These are phyloP conservation scores for Spongiforma sp. DNA, from an alignment of 1,284 basidiomycete species.

Conservation along the genomic window DNA sequence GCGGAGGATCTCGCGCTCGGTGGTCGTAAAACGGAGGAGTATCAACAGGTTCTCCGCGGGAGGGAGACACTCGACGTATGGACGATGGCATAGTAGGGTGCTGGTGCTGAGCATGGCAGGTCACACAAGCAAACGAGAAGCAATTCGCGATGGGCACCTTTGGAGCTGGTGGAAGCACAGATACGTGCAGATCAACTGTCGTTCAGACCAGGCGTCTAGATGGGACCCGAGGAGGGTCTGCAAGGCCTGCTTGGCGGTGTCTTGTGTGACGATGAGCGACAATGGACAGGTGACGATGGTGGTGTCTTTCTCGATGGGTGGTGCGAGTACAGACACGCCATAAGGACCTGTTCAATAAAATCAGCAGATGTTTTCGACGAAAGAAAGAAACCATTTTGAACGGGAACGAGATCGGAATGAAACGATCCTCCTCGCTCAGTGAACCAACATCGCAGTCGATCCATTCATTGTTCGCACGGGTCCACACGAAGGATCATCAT, in stretches of 20 bases:
- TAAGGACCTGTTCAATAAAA: conserved; percentile 42
- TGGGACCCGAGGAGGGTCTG: conserved; percentile 41
- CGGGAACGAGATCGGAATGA: no score
- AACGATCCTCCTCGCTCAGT: no score
- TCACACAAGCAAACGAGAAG: conserved; percentile 30
- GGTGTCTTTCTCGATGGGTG: conserved; percentile 53
- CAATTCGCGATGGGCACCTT: conserved; percentile 28
- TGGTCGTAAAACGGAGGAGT: conserved; percentile 70
- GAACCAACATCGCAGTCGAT: no score
- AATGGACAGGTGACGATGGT: conserved; percentile 79
- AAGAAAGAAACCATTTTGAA: no score
- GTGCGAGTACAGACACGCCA: conserved; percentile 66
- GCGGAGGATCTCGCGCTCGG: conserved; percentile 68
- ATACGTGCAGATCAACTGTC: conserved; percentile 77
- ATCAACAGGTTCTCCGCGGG: conserved; percentile 62
- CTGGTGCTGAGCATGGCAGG: conserved; percentile 20
- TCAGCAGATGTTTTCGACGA: no score
- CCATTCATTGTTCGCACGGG: no score
- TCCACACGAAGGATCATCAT: no score
- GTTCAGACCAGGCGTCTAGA: conserved; percentile 60
- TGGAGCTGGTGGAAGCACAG: conserved; percentile 73
- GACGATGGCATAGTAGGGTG: conserved; percentile 50
- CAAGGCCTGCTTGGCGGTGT: conserved; percentile 52
- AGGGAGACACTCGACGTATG: conserved; percentile 77
- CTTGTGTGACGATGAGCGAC: conserved; percentile 69